Base-by-base conservation (phyloP, 305 asterid genomes). In the Withania somnifera region DNA sequence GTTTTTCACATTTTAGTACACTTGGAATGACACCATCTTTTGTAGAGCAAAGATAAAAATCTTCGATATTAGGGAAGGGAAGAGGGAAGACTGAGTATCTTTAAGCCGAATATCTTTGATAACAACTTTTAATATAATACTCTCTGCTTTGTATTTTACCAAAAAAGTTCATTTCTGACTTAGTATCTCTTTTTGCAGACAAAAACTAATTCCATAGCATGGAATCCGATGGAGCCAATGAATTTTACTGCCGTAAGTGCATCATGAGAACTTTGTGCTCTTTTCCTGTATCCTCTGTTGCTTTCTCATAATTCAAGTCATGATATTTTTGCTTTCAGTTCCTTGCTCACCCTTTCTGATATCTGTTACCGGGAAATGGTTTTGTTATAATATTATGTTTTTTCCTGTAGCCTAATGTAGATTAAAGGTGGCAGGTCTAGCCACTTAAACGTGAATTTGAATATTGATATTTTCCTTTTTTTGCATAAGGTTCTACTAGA, bases 171-270 rank as follows among this genome's bases (percentile, higher is more conserved):
- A 28, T 54, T 71, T 79, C 81, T 88, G 60, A 85, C 42, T 81
- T 66, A 13, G 19, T 77, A 40, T 88, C 40, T 83, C 45, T 42
- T 83, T 71, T 81, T 40, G 77, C 97, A 95, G 99, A 95, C 95
- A 45, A 94, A 90, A 88, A 92, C 97, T 58, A 95, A 95, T 88
- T 92, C 98, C 38, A 89, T 94, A 78, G 93, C 98, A 1, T 95
- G 99, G 98, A 95, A 95, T 79, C 99, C 99, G 6, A 89, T 93
- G 97, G 99, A 95, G 88, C 99, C 99, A 26, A 95, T 95, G 97
- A 95, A 95, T 93, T 95, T 95, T 84, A 95, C 99, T 82, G 95
- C 97, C 83, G 98, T 95, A 90, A 91, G 97, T 76, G 58, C 83
- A 28, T 68, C 75, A 40, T 30, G 40, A 78, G 30, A 77, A 77